phyloP scores from a whole-genome alignment of 306 rosid genomes.

The Lupinus albus region DNA sequence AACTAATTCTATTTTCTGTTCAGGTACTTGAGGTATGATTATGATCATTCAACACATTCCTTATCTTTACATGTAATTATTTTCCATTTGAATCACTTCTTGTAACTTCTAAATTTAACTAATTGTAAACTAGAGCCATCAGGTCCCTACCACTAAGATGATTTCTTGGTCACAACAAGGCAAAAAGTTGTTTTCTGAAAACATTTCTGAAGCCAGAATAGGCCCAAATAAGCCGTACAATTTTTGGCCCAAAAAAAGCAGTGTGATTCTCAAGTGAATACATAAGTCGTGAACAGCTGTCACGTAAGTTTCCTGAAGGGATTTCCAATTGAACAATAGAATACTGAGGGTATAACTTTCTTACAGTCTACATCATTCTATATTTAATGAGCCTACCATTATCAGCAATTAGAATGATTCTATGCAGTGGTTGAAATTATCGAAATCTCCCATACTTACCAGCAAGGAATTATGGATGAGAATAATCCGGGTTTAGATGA shows the following conservation, averaged over 20 bases:
- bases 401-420: constrained; percentile 27
- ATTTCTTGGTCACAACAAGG: constrained; percentile 26
- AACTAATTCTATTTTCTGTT: constrained; percentile 12
- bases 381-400: neutral
- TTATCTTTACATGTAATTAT: constrained; percentile 24
- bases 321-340: constrained; percentile 18
- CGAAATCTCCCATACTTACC: constrained; percentile 4
- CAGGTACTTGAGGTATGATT: neutral
- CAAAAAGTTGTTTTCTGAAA: neutral
- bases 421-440: constrained; percentile 5
- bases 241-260: neutral
- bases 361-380: constrained; percentile 7
- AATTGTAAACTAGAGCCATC: constrained; percentile 11
- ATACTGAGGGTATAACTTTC: constrained; percentile 1
- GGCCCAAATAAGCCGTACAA: neutral
- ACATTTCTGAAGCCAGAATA: constrained; percentile 3
- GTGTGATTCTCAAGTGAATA: neutral
- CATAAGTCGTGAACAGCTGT: constrained; percentile 13
- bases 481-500: constrained; percentile 31
- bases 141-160: constrained; percentile 23
- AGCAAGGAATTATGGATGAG: constrained; percentile 25
- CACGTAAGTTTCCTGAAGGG: constrained; percentile 22
- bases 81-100: constrained; percentile 17
- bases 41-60: constrained; percentile 15
- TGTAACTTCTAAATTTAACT: constrained; percentile 7